Conservation (phyloP, 345 rosid genomes). For the Syzygium grande region DNA sequence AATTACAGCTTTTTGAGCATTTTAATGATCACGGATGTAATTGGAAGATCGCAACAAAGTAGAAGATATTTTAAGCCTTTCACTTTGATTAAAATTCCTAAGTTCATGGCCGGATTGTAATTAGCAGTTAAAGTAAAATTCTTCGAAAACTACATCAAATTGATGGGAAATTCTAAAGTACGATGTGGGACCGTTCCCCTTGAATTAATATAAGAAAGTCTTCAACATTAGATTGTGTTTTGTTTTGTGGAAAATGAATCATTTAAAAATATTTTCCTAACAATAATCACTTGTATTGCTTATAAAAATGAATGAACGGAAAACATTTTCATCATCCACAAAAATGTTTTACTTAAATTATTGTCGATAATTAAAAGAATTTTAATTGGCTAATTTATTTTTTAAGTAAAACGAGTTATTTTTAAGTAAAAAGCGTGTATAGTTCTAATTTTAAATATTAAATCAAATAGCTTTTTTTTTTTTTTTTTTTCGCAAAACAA, state of each 20-base stretch:
- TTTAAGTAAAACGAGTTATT: too few relatives aligned
- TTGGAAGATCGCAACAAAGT: not conserved
- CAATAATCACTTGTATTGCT: fast-evolving
- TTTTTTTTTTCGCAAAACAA: not conserved
- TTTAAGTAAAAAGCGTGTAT: too few relatives aligned
- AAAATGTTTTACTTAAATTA: too few relatives aligned
- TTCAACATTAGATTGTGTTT: not conserved
- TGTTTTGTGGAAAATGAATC: not conserved
- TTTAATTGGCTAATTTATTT: not conserved
- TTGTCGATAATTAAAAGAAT: too few relatives aligned
- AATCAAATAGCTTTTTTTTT: too few relatives aligned
- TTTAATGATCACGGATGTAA: not conserved
- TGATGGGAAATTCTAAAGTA: not conserved
- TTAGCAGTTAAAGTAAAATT: not conserved
- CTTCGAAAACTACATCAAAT: not conserved
- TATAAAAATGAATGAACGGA: not conserved
- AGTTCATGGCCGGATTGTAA: not conserved
- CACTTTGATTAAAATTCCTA: not conserved
- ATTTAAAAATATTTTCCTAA: not conserved
- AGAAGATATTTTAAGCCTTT: not conserved
- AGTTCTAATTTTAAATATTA: too few relatives aligned
- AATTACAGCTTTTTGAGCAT: not conserved
- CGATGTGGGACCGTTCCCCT: not conserved
- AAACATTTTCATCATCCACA: too few relatives aligned
- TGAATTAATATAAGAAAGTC: not conserved